Evolutionary conservation across 2,329 filamentous ascomycete species (phyloP).

Genomic region (Penicillium fuscoglaucum): DNA sequence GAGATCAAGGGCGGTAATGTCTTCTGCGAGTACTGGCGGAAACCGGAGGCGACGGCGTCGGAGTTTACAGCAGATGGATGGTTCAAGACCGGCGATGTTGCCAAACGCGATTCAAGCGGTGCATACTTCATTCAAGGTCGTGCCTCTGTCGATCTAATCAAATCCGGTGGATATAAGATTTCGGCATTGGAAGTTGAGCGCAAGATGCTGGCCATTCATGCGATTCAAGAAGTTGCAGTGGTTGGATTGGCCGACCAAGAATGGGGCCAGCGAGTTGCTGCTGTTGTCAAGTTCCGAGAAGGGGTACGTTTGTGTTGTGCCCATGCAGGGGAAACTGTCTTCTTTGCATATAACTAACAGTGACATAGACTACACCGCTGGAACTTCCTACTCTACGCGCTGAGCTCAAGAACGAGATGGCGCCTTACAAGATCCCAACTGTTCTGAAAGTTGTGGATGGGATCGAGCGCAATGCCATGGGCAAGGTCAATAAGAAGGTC

Average conservation of each 20-base stretch:
- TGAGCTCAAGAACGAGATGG: slow-evolving; percentile 54
- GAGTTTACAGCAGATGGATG: slow-evolving; percentile 52
- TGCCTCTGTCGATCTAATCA: slow-evolving; percentile 56
- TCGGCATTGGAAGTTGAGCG: slow-evolving; percentile 57
- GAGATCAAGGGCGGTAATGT: slow-evolving; percentile 46
- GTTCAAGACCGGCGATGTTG: slow-evolving; percentile 53
- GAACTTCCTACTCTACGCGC: slow-evolving; percentile 36
- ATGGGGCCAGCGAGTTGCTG: slow-evolving; percentile 58
- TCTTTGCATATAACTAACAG: not conserved
- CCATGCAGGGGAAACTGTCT: not conserved
- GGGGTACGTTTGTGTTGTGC: slow-evolving; percentile 28
- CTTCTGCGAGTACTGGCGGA: slow-evolving; percentile 46
- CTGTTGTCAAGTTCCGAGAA: slow-evolving; percentile 47
- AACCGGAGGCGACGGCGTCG: slow-evolving; percentile 47
- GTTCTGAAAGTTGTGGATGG: slow-evolving; percentile 76
- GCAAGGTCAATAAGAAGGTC: slow-evolving; percentile 62
- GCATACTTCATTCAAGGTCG: slow-evolving; percentile 57
- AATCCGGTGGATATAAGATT: slow-evolving; percentile 58
- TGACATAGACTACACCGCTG: slow-evolving; percentile 26
- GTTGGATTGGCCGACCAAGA: slow-evolving; percentile 56
- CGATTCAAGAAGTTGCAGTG: slow-evolving; percentile 54
- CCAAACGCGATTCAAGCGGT: slow-evolving; percentile 35
- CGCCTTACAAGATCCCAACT: slow-evolving; percentile 90
- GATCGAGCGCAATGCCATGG: slow-evolving; percentile 68
- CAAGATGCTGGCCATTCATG: slow-evolving; percentile 51